A percentile compares a stretch with the other conserved stretches of the same genome.
Conservation (phyloP, 176 grass and related monocot genomes). For the Aegilops longissima region DNA sequence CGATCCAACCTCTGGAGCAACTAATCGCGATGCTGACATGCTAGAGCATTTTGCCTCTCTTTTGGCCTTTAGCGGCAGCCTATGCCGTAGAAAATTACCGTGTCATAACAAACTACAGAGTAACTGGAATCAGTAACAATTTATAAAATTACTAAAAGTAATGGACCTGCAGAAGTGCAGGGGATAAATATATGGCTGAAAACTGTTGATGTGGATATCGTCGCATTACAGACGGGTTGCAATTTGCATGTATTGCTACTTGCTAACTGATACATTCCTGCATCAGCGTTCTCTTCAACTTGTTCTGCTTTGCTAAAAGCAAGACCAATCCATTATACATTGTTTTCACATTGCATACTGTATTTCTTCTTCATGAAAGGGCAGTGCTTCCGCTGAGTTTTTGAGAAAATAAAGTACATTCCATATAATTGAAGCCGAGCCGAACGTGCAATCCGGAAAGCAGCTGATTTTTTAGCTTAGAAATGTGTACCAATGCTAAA, state of each 20-base stretch:
- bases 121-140: neutral
- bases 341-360: neutral
- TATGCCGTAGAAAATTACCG: neutral
- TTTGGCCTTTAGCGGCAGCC: neutral
- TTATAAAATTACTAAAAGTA: neutral
- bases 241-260: neutral
- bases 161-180: neutral
- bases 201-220: neutral
- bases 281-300: neutral
- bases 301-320: neutral
- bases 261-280: neutral
- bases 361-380: neutral
- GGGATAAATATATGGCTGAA: neutral
- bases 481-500: conserved; percentile 5
- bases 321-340: neutral
- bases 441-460: neutral
- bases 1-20: neutral
- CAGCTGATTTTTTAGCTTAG: neutral
- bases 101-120: neutral
- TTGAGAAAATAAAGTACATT: neutral
- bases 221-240: neutral
- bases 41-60: neutral
- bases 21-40: neutral
- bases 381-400: neutral
- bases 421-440: neutral